A percentile compares a stretch with the other conserved stretches of the same genome.
These are phyloP conservation scores for Rhodosporidiobolus odoratus DNA, from an alignment of 768 basidiomycete species.

Conservation along the genomic window DNA sequence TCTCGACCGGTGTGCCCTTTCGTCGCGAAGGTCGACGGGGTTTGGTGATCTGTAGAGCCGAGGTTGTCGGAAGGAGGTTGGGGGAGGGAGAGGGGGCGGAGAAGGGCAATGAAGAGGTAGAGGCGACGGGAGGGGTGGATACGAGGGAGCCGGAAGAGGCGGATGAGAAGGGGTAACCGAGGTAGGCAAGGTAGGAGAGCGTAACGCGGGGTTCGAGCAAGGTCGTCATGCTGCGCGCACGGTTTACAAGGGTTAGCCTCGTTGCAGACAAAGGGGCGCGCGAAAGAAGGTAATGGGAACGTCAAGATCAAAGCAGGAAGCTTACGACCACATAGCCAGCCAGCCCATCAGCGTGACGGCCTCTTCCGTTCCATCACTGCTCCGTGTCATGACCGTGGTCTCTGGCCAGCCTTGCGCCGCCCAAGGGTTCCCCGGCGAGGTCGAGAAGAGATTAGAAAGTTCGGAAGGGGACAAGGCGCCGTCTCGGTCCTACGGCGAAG, in stretches of 20 bases:
- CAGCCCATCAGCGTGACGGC: conserved; percentile 94
- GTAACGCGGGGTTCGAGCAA: conserved; percentile 88
- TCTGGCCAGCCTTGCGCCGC: conserved; percentile 82
- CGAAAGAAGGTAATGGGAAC: background rate
- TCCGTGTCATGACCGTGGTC: conserved; percentile 71
- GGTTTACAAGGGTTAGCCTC: background rate
- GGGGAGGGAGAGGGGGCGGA: conserved; percentile 28
- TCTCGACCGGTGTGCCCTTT: conserved; percentile 62
- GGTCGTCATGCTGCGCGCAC: conserved; percentile 75
- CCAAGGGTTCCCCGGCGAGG: conserved; percentile 98
- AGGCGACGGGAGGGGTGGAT: background rate
- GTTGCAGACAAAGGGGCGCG: background rate
- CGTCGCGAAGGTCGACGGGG: conserved; percentile 76
- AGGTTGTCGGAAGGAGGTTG: conserved; percentile 53
- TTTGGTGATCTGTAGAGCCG: conserved; percentile 75
- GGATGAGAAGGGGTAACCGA: conserved; percentile 75
- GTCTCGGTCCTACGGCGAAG: conserved; percentile 69
- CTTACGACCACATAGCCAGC: conserved; percentile 96
- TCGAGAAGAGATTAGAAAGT: conserved; percentile 81
- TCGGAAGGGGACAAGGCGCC: conserved; percentile 80
- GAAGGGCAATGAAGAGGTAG: conserved; percentile 1
- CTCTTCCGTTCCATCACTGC: conserved; percentile 53
- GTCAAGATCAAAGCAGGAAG: conserved; percentile 7
- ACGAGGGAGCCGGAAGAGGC: conserved; percentile 18
- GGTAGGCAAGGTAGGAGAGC: conserved; percentile 86